These are phyloP conservation scores for Phytophthora crassamura DNA, from an alignment of 352 stramenopile genomes.

Conservation along the genomic window DNA sequence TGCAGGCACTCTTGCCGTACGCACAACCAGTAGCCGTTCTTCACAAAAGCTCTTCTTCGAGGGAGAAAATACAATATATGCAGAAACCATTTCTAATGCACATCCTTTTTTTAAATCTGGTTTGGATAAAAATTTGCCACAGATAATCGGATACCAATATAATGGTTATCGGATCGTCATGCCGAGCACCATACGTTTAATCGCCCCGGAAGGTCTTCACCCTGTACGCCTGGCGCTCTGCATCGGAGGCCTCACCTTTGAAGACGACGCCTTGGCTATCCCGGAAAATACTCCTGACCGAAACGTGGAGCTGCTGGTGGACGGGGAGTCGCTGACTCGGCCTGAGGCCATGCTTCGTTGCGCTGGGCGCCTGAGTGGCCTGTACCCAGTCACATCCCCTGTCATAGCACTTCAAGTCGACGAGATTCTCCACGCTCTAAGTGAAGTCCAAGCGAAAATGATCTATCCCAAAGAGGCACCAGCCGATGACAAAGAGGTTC, in stretches of 20 bases:
- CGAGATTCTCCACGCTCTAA: slow-evolving; percentile 54
- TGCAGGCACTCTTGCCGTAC: too few relatives aligned
- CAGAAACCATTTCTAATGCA: too few relatives aligned
- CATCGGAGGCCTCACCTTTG: slow-evolving; percentile 54
- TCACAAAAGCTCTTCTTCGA: too few relatives aligned
- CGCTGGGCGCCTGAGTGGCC: slow-evolving; percentile 53
- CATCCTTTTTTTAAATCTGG: too few relatives aligned
- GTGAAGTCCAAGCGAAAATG: slow-evolving; percentile 35
- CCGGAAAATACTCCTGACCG: slow-evolving; percentile 25
- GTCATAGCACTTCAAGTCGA: slow-evolving; percentile 53
- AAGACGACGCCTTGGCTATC: slow-evolving; percentile 40
- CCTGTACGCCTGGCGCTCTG: slow-evolving; percentile 49
- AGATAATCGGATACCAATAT: too few relatives aligned
- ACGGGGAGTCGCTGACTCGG: slow-evolving; percentile 55
- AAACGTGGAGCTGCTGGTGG: slow-evolving; percentile 39
- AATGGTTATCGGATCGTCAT: too few relatives aligned
- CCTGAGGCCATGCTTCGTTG: slow-evolving; percentile 66
- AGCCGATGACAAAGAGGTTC: slow-evolving; percentile 5
- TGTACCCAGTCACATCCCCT: slow-evolving; percentile 52
- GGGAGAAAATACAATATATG: too few relatives aligned
- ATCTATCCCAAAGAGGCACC: slow-evolving; percentile 5
- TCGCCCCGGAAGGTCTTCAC: slow-evolving; percentile 27
- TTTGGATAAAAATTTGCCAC: too few relatives aligned
- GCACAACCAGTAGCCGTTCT: too few relatives aligned
- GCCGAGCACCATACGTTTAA: neutral